A percentile compares a stretch with the other conserved stretches of the same genome.
These are phyloP conservation scores for Aspergillus sojae DNA, from an alignment of 2,329 filamentous ascomycete species.

Conservation along the genomic window DNA sequence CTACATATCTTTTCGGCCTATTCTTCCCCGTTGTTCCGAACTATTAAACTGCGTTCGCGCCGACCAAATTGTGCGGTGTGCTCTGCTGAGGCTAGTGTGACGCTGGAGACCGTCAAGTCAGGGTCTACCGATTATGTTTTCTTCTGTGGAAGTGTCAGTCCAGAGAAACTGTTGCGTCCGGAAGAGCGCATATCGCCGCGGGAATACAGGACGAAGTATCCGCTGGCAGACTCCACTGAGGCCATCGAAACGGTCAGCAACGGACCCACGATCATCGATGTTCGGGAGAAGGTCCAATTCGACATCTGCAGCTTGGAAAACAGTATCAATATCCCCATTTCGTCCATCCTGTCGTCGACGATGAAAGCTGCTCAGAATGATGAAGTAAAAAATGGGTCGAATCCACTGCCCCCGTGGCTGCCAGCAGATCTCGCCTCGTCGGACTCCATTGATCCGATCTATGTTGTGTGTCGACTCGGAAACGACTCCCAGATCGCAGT, in stretches of 20 bases:
- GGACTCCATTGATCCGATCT: slow-evolving; percentile 37
- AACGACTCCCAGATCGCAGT: slow-evolving; percentile 54
- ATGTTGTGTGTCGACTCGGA: slow-evolving; percentile 52
- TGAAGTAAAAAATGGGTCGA: not conserved
- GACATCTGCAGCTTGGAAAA: slow-evolving; percentile 75
- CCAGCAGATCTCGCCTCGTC: slow-evolving; percentile 27
- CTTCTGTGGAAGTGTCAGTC: slow-evolving; percentile 72
- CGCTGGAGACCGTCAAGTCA: slow-evolving; percentile 61
- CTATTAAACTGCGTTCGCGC: slow-evolving; percentile 71
- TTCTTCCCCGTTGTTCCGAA: slow-evolving; percentile 63
- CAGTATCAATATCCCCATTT: slow-evolving; percentile 64
- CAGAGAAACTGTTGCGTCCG: slow-evolving; percentile 59
- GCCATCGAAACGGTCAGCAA: slow-evolving; percentile 13
- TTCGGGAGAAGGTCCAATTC: slow-evolving; percentile 82
- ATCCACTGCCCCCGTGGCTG: slow-evolving; percentile 30
- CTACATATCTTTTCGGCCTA: slow-evolving; percentile 50
- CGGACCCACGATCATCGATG: slow-evolving; percentile 71
- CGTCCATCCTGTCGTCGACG: slow-evolving; percentile 39
- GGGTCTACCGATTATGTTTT: slow-evolving; percentile 79
- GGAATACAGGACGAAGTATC: slow-evolving; percentile 54
- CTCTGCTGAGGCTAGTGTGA: slow-evolving; percentile 64
- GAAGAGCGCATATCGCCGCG: slow-evolving; percentile 69
- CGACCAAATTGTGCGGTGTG: slow-evolving; percentile 77
- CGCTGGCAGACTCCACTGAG: slow-evolving; percentile 5
- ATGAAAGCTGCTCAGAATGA: slow-evolving; percentile 2